A percentile compares a stretch with the other conserved stretches of the same genome.
phyloP scores from a whole-genome alignment of 257 asterid species.

The Prunella vulgaris region DNA sequence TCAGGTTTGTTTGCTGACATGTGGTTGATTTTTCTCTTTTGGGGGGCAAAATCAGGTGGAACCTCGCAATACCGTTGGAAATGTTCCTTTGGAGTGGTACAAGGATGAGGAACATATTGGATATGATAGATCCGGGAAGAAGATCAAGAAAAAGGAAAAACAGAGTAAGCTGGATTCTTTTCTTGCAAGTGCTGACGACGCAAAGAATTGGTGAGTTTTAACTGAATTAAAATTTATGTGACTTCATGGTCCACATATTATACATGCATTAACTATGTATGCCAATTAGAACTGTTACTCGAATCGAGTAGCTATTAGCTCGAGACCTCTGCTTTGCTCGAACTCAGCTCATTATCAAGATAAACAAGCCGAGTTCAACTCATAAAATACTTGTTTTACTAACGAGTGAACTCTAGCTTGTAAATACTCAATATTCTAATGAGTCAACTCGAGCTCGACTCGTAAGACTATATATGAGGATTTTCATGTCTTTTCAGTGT shows the following conservation, averaged over 20 bases:
- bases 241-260: background rate
- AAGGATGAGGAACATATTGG: conserved; percentile 94
- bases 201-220: conserved; percentile 67
- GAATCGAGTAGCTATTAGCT: too few species aligned
- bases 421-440: too few species aligned
- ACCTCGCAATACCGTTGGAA: conserved; percentile 89
- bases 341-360: too few species aligned
- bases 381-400: too few species aligned
- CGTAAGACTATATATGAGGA: too few species aligned
- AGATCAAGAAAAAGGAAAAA: conserved; percentile 85
- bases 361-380: too few species aligned
- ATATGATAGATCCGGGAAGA: conserved; percentile 80
- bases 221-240: background rate
- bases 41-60: conserved; percentile 50
- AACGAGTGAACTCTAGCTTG: too few species aligned
- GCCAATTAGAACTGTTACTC: background rate
- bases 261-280: background rate
- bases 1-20: conserved; percentile 9
- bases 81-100: conserved; percentile 88
- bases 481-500: too few species aligned
- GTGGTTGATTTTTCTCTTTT: conserved; percentile 14
- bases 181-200: conserved; percentile 74
- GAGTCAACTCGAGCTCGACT: too few species aligned
- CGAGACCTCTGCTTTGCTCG: too few species aligned
- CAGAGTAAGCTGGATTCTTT: conserved; percentile 71